Evolutionary conservation across 257 asterid species (phyloP), one percentile per base, ranked within the genome.

Genomic region (Rehmannia glutinosa): DNA sequence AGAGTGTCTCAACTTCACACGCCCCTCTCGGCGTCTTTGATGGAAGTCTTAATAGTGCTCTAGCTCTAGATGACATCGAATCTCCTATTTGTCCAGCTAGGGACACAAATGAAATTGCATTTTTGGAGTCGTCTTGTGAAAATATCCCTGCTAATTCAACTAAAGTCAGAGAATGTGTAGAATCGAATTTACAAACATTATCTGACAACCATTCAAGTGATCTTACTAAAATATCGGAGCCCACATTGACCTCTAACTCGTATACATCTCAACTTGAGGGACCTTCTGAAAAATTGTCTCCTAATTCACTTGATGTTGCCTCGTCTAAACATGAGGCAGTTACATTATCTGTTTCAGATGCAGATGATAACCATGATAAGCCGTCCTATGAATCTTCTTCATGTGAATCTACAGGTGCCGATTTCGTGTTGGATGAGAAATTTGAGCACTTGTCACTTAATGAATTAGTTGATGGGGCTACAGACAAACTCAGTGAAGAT

Each of bases 391-490:
- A 6, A 25, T 78, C 73, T 53, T 36, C 50, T 57, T 52, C 69
- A 7, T 11, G 19, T 55, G 74, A 68, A 65, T 62, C 77, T 36
- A 47, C 57, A 17, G 39, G 69, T 64, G 72, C 58, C 30, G 82
- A 70, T 50, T 58, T 45, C 19, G 8, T 49, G 10, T 72, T 82
- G 77, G 86, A 75, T 70, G 79, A 77, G 64, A 80, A 79, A 64
- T 65, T 77, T 64, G 87, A 80, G 55, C 61, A 54, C 39, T 80
- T 81, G 75, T 57, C 80, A 52, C 79, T 81, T 50, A 71, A 76
- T 57, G 84, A 69, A 73, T 70, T 49, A 52, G 66, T 20, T 76
- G 80, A 73, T 55, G 80, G 28, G 54, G 47, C 56, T 62, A 50
- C 33, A 25, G 86, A 66, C 53, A 73, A 69, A 67, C 56, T 38